Percentiles rank a stretch among this genome's conserved stretches.
phyloP scores from a whole-genome alignment of 2,329 filamentous ascomycete species.

The Alternaria incomplexa region DNA sequence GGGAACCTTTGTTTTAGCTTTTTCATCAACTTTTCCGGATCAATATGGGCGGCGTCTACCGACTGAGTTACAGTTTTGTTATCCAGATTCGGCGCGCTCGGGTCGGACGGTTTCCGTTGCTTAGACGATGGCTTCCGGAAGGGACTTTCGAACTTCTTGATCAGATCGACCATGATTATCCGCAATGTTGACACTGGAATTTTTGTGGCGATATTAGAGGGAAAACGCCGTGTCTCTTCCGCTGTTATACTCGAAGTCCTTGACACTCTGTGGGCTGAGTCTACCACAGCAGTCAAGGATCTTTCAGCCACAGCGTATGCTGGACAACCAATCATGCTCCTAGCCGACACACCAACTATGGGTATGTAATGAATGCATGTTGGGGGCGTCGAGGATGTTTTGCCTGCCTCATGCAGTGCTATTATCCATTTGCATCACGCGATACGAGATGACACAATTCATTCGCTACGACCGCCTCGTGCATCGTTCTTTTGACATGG shows the following conservation, averaged over 20 bases:
- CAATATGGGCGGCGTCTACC: neutral
- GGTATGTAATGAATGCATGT: neutral
- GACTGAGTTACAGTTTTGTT: neutral
- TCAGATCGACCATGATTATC: too few relatives aligned
- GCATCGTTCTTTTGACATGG: neutral
- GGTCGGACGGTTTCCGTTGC: neutral
- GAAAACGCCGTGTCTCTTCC: too few relatives aligned
- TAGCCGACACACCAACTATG: neutral
- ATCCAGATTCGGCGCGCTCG: too few relatives aligned
- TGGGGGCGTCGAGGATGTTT: neutral
- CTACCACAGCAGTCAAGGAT: neutral
- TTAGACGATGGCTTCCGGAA: neutral
- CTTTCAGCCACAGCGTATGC: neutral
- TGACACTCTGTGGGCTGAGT: neutral
- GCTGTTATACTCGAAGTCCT: too few relatives aligned
- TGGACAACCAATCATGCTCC: neutral
- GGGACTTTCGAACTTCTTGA: neutral
- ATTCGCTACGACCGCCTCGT: neutral
- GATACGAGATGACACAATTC: neutral
- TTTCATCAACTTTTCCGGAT: conserved; percentile 1
- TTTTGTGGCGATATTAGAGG: too few relatives aligned
- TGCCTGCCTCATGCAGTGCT: neutral
- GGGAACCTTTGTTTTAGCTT: neutral
- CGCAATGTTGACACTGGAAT: too few relatives aligned
- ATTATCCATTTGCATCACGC: neutral